Percentiles rank a stretch among this genome's conserved stretches.
Evolutionary conservation across 768 basidiomycete genomes (phyloP).

Genomic region (Auriscalpium microsporum): DNA sequence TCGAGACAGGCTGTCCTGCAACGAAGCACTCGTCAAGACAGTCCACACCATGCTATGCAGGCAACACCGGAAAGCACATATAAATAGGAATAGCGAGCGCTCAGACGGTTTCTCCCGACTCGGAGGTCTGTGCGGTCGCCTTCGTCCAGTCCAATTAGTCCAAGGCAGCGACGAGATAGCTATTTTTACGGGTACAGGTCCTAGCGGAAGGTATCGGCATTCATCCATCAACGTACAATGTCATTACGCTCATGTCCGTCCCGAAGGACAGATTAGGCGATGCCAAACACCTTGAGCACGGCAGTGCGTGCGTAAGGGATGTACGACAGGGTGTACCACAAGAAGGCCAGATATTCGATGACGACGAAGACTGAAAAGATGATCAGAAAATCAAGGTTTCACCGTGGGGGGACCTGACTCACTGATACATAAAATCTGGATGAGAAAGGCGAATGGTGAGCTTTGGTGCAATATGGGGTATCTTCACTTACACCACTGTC

Average conservation of each 20-base stretch:
- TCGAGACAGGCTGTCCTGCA: no score
- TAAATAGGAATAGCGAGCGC: no score
- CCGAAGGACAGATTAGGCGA: constrained; percentile 17
- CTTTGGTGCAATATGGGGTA: not conserved
- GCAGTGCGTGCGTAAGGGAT: constrained; percentile 85
- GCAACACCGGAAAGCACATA: no score
- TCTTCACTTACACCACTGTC: constrained; percentile 45
- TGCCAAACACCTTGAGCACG: constrained; percentile 55
- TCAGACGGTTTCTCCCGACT: no score
- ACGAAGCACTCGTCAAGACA: no score
- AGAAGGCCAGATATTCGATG: constrained; percentile 84
- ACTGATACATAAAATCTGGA: constrained; percentile 64
- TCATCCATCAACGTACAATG: no score
- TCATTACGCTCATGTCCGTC: not conserved
- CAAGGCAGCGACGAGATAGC: not conserved
- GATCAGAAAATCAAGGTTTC: not conserved
- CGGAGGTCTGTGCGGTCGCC: no score
- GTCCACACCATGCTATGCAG: no score
- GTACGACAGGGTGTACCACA: constrained; percentile 84
- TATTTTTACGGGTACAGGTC: not conserved
- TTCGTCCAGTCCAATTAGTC: no score
- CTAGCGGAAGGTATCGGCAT: not conserved
- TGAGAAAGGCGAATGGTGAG: not conserved
- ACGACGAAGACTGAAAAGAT: constrained; percentile 69
- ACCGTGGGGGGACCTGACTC: constrained; percentile 18